phyloP scores from a whole-genome alignment of 352 stramenopile species.

The Hyaloperonospora brassicae region DNA sequence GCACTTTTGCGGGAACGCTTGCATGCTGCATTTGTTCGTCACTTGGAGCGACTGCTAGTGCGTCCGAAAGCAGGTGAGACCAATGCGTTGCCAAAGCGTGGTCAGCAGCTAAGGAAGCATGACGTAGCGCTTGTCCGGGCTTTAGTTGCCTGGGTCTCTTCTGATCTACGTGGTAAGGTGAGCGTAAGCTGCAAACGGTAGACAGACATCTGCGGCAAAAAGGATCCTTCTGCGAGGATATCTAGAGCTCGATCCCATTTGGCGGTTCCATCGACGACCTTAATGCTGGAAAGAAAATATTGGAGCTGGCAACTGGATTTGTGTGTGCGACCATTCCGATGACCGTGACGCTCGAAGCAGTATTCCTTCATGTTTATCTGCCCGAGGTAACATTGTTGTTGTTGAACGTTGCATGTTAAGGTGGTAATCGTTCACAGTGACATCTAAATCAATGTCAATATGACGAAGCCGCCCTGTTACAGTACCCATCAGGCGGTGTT shows the following conservation, averaged over 20 bases:
- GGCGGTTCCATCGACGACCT: background rate
- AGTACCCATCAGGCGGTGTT: no score
- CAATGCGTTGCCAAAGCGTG: slow-evolving; percentile 2
- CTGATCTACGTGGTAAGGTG: slow-evolving; percentile 29
- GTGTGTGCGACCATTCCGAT: no score
- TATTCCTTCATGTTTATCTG: no score
- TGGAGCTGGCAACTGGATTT: no score
- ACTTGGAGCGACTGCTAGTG: slow-evolving; percentile 54
- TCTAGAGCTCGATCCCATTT: background rate
- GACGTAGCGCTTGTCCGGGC: slow-evolving; percentile 44
- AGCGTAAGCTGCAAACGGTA: background rate
- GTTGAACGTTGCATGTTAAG: no score
- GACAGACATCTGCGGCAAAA: background rate
- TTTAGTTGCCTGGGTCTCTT: slow-evolving; percentile 45
- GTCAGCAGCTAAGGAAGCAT: slow-evolving; percentile 32
- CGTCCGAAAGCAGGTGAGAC: slow-evolving; percentile 17
- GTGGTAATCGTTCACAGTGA: no score
- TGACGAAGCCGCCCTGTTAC: no score
- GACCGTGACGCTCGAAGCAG: no score
- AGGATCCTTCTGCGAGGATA: background rate
- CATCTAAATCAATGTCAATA: no score
- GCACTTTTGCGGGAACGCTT: slow-evolving; percentile 49
- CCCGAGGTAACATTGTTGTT: no score
- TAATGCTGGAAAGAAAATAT: background rate
- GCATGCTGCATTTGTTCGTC: slow-evolving; percentile 50